Percentiles rank a stretch among this genome's conserved stretches.
phyloP scores from a whole-genome alignment of 225 moss, liverwort and hornwort species.

The Lunularia cruciata region DNA sequence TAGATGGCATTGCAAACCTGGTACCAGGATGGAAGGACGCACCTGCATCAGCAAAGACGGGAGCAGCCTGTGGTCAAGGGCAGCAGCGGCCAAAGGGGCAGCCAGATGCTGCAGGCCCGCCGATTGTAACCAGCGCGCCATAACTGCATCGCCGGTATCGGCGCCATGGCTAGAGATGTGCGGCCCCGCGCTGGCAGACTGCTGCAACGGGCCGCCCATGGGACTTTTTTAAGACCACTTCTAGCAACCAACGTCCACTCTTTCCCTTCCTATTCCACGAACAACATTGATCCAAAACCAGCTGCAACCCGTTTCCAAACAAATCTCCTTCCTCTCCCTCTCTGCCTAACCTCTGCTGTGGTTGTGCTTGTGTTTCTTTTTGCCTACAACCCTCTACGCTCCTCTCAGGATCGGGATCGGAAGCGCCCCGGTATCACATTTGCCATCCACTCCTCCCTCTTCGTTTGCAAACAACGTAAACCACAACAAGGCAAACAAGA shows the following conservation, averaged over 20 bases:
- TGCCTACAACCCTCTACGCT: conserved; percentile 18
- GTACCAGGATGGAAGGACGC: conserved; percentile 38
- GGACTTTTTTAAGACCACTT: conserved; percentile 11
- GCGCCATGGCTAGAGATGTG: conserved; percentile 46
- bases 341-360: conserved; percentile 11
- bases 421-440: conserved; percentile 14
- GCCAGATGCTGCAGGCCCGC: conserved; percentile 97
- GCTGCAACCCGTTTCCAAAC: conserved; percentile 7
- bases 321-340: neutral
- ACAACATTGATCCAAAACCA: conserved; percentile 22
- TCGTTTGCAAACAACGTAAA: conserved; percentile 14
- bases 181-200: conserved; percentile 43
- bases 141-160: conserved; percentile 89
- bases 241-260: conserved; percentile 1
- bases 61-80: conserved; percentile 93
- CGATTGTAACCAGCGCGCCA: conserved; percentile 99
- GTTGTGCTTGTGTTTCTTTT: neutral
- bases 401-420: conserved; percentile 24
- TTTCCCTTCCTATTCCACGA: conserved; percentile 26
- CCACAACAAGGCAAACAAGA: conserved; percentile 21
- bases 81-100: conserved; percentile 93
- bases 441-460: neutral
- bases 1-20: conserved; percentile 19
- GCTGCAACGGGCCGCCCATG: conserved; percentile 51
- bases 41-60: conserved; percentile 99